Conservation (phyloP, 2,329 filamentous ascomycete genomes). For the Diaporthe longicolla region DNA sequence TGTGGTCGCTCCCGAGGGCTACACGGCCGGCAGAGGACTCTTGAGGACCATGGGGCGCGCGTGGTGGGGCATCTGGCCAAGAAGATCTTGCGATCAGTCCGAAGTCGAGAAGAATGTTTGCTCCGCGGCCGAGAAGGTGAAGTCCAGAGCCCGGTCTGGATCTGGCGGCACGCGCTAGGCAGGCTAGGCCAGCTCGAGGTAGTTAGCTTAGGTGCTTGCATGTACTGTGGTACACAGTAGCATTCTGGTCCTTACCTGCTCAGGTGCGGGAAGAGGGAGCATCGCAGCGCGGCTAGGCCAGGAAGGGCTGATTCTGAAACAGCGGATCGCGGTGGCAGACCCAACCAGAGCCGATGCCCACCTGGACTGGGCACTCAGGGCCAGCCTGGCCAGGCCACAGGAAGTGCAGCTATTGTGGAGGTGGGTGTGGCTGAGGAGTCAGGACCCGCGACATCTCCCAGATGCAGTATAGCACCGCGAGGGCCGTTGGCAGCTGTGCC, state of each 20-base stretch:
- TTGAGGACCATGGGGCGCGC: neutral
- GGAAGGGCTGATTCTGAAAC: slow-evolving; percentile 40
- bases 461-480: slow-evolving; percentile 31
- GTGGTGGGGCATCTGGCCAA: slow-evolving; percentile 19
- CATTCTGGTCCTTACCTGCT: neutral
- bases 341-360: slow-evolving; percentile 22
- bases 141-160: slow-evolving; percentile 26
- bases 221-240: neutral
- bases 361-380: slow-evolving; percentile 2
- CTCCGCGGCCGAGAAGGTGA: slow-evolving; percentile 25
- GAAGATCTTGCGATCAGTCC: slow-evolving; percentile 28
- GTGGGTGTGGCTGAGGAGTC: slow-evolving; percentile 33
- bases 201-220: neutral
- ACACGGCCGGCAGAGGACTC: neutral
- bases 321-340: slow-evolving; percentile 36
- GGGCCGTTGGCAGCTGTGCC: slow-evolving; percentile 16
- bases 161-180: slow-evolving; percentile 24
- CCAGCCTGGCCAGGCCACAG: neutral
- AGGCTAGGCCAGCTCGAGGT: slow-evolving; percentile 9
- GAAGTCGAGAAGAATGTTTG: slow-evolving; percentile 29
- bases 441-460: slow-evolving; percentile 18
- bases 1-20: neutral
- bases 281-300: slow-evolving; percentile 30
- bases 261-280: slow-evolving; percentile 24
- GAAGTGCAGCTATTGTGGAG: slow-evolving; percentile 21